phyloP scores from a whole-genome alignment of 257 asterid species.

The Solanum microdontum region DNA sequence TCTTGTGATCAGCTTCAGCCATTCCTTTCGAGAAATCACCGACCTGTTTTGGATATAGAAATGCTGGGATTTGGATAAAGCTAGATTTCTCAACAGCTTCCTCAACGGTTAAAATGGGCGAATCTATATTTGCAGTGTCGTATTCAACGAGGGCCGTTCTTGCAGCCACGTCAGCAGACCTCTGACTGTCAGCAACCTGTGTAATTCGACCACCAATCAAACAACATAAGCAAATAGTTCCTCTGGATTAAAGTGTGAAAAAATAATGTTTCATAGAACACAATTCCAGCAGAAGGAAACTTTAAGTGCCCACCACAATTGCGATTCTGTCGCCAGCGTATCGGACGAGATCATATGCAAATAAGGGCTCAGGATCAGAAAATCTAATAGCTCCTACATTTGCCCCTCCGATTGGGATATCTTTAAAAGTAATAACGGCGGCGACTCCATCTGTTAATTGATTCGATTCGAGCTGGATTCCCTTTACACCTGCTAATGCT shows the following conservation, averaged over 20 bases:
- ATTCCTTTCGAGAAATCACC: constrained; percentile 60
- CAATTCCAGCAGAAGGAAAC: not conserved
- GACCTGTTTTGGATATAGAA: constrained; percentile 28
- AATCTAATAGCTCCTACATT: constrained; percentile 31
- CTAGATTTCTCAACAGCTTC: constrained; percentile 54
- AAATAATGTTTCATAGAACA: not conserved
- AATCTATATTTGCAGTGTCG: constrained; percentile 37
- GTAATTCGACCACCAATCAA: not conserved
- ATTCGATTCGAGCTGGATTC: constrained; percentile 23
- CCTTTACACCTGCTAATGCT: constrained; percentile 45
- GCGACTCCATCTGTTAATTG: constrained; percentile 23
- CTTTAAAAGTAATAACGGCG: constrained; percentile 39
- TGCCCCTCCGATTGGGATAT: constrained; percentile 52
- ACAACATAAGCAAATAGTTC: not conserved
- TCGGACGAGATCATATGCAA: constrained; percentile 41
- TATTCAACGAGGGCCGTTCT: constrained; percentile 34
- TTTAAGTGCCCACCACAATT: constrained; percentile 37
- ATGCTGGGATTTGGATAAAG: constrained; percentile 40
- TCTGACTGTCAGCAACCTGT: constrained; percentile 56
- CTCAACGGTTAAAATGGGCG: constrained; percentile 62
- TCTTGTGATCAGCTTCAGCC: constrained; percentile 69
- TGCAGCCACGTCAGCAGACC: constrained; percentile 49
- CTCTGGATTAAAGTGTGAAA: not conserved
- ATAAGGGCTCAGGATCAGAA: constrained; percentile 48
- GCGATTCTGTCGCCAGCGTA: constrained; percentile 63